phyloP scores from a whole-genome alignment of 2,329 filamentous ascomycete species.

The Ascochyta viciae-villosae region DNA sequence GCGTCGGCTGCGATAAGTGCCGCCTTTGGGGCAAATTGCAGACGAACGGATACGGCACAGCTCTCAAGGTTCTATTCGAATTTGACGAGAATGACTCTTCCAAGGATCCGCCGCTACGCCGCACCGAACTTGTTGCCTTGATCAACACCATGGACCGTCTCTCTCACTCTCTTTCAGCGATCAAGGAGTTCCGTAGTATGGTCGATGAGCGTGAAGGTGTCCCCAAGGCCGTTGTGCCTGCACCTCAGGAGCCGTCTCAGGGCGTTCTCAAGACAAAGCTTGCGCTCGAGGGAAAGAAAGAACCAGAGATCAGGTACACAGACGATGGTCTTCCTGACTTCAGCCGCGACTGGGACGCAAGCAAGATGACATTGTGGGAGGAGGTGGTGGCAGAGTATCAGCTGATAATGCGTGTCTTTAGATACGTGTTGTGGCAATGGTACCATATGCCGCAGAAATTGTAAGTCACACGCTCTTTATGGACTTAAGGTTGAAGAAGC shows the following conservation, averaged over 20 bases:
- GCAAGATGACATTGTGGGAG: slow-evolving; percentile 60
- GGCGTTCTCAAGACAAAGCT: slow-evolving; percentile 43
- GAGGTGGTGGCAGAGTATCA: slow-evolving; percentile 69
- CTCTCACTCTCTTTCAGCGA: slow-evolving; percentile 77
- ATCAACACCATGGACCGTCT: slow-evolving; percentile 93
- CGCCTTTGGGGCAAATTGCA: slow-evolving; percentile 97
- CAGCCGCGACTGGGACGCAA: slow-evolving; percentile 49
- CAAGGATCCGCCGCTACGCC: slow-evolving; percentile 74
- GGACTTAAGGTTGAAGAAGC: neutral
- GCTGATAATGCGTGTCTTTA: slow-evolving; percentile 67
- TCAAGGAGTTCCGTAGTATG: slow-evolving; percentile 73
- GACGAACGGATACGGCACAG: slow-evolving; percentile 91
- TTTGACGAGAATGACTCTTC: slow-evolving; percentile 73
- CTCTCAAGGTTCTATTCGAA: slow-evolving; percentile 94
- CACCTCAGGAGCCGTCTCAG: slow-evolving; percentile 31
- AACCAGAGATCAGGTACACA: slow-evolving; percentile 19
- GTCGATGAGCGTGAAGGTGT: slow-evolving; percentile 51
- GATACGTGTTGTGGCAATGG: slow-evolving; percentile 76
- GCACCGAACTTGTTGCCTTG: slow-evolving; percentile 91
- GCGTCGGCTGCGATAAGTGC: slow-evolving; percentile 98
- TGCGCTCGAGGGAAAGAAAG: slow-evolving; percentile 30
- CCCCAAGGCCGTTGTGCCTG: slow-evolving; percentile 27
- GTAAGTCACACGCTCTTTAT: slow-evolving; percentile 62
- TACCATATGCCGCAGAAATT: slow-evolving; percentile 68
- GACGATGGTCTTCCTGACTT: slow-evolving; percentile 54